A percentile compares a stretch with the other conserved stretches of the same genome.
These are phyloP conservation scores for Purpureocillium takamizusanense DNA, from an alignment of 2,329 filamentous ascomycete genomes.

Conservation along the genomic window DNA sequence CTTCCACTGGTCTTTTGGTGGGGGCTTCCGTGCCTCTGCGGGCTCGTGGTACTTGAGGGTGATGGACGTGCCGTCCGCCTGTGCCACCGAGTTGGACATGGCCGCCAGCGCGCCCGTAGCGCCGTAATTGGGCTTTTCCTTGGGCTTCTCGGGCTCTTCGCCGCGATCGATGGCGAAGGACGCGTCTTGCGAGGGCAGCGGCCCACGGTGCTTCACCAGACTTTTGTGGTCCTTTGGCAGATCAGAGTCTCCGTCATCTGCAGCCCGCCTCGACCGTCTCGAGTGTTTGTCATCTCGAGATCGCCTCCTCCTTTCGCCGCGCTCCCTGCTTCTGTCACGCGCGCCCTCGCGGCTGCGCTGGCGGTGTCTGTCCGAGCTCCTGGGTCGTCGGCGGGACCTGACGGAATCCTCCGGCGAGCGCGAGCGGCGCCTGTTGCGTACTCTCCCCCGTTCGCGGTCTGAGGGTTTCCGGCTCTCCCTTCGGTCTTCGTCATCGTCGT, in stretches of 20 bases:
- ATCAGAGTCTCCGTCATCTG: slow-evolving; percentile 8
- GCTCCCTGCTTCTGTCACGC: slow-evolving; percentile 6
- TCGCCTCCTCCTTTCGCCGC: slow-evolving; percentile 17
- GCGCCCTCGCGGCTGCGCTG: slow-evolving; percentile 17
- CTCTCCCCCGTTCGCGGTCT: slow-evolving; percentile 16
- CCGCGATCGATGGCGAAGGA: slow-evolving; percentile 49
- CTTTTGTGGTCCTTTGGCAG: slow-evolving; percentile 14
- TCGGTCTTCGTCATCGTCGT: slow-evolving; percentile 12
- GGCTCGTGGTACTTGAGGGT: slow-evolving; percentile 96
- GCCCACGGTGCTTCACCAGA: slow-evolving; percentile 28
- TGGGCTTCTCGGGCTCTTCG: slow-evolving; percentile 44
- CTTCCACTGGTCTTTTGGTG: slow-evolving; percentile 71
- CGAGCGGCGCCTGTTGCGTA: slow-evolving; percentile 22
- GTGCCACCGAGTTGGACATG: slow-evolving; percentile 68
- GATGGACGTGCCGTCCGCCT: slow-evolving; percentile 64
- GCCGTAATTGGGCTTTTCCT: slow-evolving; percentile 82
- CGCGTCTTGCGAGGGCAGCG: slow-evolving; percentile 50
- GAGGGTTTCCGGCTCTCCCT: slow-evolving; percentile 10
- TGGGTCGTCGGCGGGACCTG: slow-evolving; percentile 6
- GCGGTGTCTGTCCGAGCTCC: slow-evolving; percentile 10
- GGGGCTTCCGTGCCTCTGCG: slow-evolving; percentile 80
- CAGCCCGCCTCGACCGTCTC: slow-evolving; percentile 13
- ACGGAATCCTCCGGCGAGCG: slow-evolving; percentile 18
- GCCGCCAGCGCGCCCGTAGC: slow-evolving; percentile 76
- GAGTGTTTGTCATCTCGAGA: slow-evolving; percentile 22